Percentiles rank a stretch among this genome's conserved stretches.
phyloP scores from a whole-genome alignment of 345 rosid species.

The Hibiscus trionum region DNA sequence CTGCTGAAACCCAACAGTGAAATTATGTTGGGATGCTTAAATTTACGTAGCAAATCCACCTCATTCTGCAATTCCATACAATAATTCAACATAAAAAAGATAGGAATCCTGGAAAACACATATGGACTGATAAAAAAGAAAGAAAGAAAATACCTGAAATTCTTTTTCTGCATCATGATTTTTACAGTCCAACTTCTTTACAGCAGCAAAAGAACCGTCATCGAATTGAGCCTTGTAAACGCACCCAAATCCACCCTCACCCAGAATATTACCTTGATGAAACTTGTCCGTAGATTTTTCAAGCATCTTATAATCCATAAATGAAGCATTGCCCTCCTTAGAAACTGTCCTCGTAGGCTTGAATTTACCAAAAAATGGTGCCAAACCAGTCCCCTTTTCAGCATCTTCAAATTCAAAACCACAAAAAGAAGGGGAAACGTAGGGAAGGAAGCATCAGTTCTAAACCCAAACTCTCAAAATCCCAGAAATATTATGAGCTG shows the following conservation, averaged over 20 bases:
- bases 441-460: constrained; percentile 4
- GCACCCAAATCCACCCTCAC: constrained; percentile 86
- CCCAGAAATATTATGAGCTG: background rate
- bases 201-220: constrained; percentile 51
- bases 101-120: background rate
- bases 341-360: constrained; percentile 38
- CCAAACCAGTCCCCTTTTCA: constrained; percentile 41
- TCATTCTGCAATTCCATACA: constrained; percentile 56
- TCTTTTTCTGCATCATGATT: constrained; percentile 62
- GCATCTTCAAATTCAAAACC: constrained; percentile 30
- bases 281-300: constrained; percentile 71
- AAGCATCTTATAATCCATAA: constrained; percentile 53
- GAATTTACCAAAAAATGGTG: constrained; percentile 49
- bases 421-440: background rate
- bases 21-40: constrained; percentile 73
- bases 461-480: background rate
- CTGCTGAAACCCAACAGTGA: constrained; percentile 68
- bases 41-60: constrained; percentile 65
- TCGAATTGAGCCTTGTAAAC: constrained; percentile 73
- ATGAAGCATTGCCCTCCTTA: constrained; percentile 38
- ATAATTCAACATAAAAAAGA: constrained; percentile 5
- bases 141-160: constrained; percentile 47
- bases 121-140: background rate
- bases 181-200: constrained; percentile 69
- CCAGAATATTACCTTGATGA: constrained; percentile 60